A percentile compares a stretch with the other conserved stretches of the same genome.
Evolutionary conservation across 73 alveolate genomes (phyloP).

Genomic region (Breviolum minutum): DNA sequence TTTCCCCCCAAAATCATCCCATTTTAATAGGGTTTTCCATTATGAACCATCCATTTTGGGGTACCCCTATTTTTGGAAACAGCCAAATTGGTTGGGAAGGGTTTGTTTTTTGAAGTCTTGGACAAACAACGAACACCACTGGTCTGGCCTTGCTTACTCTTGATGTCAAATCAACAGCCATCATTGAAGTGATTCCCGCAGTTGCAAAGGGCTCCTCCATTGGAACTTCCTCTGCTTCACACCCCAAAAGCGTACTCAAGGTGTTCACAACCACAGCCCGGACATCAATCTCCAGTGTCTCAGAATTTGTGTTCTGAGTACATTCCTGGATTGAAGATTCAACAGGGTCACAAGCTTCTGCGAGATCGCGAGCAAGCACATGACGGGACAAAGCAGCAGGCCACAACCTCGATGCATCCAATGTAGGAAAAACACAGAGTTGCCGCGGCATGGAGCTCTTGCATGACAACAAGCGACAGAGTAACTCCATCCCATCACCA

Average conservation of each 20-base stretch:
- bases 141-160: conserved; percentile 61
- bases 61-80: too few species aligned
- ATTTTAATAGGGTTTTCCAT: too few species aligned
- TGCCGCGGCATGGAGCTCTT: conserved; percentile 47
- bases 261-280: conserved; percentile 44
- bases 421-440: conserved; percentile 49
- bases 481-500: conserved; percentile 42
- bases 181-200: conserved; percentile 61
- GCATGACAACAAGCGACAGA: conserved; percentile 35
- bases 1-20: too few species aligned
- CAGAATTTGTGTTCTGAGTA: background rate
- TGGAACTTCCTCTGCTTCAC: conserved; percentile 68
- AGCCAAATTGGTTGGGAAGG: too few species aligned
- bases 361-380: conserved; percentile 49
- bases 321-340: background rate
- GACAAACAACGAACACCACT: background rate
- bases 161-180: conserved; percentile 70
- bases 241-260: conserved; percentile 34
- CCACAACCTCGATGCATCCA: background rate
- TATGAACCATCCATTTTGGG: too few species aligned
- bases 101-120: background rate
- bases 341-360: background rate
- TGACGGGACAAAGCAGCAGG: conserved; percentile 48
- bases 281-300: conserved; percentile 12
- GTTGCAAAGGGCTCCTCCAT: conserved; percentile 84